A percentile compares a stretch with the other conserved stretches of the same genome.
phyloP scores from a whole-genome alignment of 2,329 filamentous ascomycete genomes.

The Diplodia scrobiculata region DNA sequence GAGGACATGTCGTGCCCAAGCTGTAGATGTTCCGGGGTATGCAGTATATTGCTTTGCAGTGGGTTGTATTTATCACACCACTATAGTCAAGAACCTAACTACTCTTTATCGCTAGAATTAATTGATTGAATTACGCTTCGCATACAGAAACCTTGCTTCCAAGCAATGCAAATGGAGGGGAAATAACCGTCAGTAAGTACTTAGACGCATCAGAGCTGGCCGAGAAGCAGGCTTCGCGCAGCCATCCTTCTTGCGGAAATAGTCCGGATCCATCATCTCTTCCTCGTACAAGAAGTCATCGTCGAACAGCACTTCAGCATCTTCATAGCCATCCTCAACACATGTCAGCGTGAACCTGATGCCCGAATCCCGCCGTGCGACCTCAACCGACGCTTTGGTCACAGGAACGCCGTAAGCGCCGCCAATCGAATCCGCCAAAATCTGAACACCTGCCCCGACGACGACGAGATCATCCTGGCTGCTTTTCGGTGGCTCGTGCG shows the following conservation, averaged over 20 bases:
- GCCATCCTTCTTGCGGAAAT: conserved; percentile 5
- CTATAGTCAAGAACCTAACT: too few relatives aligned
- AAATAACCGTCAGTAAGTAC: neutral
- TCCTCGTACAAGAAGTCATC: conserved; percentile 15
- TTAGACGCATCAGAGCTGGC: conserved; percentile 1
- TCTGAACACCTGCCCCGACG: neutral
- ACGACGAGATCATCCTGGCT: neutral
- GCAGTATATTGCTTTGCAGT: neutral
- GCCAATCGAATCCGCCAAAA: neutral
- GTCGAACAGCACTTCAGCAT: conserved; percentile 13
- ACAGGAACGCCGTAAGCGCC: conserved; percentile 1
- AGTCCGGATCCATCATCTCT: conserved; percentile 16
- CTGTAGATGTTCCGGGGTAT: neutral
- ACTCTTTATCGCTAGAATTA: neutral
- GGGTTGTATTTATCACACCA: neutral
- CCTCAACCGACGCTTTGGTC: neutral
- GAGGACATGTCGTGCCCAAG: neutral
- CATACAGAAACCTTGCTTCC: neutral
- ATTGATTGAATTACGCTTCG: neutral
- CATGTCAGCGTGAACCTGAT: conserved; percentile 17
- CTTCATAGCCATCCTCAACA: conserved; percentile 1
- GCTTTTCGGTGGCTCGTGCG: neutral
- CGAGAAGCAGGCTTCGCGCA: neutral
- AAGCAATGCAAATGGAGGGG: neutral
- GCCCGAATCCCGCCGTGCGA: neutral